Evolutionary conservation across 2,329 filamentous ascomycete genomes (phyloP).

Genomic region (Penicillium sp.): DNA sequence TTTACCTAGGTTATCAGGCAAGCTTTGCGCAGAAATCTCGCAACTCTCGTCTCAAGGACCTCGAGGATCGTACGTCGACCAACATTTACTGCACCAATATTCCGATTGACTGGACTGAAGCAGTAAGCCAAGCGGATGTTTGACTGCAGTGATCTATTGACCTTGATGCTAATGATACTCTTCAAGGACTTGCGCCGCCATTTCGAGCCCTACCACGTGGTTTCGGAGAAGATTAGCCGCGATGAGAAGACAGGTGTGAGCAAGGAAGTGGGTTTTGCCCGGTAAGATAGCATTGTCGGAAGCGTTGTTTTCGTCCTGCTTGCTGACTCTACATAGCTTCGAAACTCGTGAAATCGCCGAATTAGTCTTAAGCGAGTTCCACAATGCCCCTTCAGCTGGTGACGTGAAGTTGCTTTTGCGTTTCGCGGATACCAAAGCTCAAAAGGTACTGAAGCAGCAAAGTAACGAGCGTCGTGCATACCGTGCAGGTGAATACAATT

Average conservation of each 20-base stretch:
- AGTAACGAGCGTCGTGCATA: constrained; percentile 94
- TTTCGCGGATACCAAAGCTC: constrained; percentile 93
- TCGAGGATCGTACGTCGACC: constrained; percentile 84
- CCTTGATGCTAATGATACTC: constrained; percentile 54
- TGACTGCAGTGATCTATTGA: not conserved
- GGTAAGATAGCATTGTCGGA: constrained; percentile 56
- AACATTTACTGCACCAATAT: constrained; percentile 98
- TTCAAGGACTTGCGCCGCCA: constrained; percentile 70
- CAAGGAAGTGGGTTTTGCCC: constrained; percentile 94
- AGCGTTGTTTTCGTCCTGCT: constrained; percentile 3
- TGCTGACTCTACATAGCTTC: constrained; percentile 61
- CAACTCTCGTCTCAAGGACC: constrained; percentile 95
- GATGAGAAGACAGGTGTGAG: constrained; percentile 84
- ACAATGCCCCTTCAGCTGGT: constrained; percentile 76
- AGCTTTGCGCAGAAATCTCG: constrained; percentile 99
- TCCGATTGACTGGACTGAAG: constrained; percentile 86
- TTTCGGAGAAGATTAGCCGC: constrained; percentile 92
- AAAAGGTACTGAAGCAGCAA: constrained; percentile 95
- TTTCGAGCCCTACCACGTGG: constrained; percentile 60
- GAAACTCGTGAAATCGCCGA: constrained; percentile 87
- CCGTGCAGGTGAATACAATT: constrained; percentile 91
- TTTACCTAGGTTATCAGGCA: constrained; percentile 92
- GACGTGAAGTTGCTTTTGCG: constrained; percentile 87
- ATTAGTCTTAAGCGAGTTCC: constrained; percentile 81
- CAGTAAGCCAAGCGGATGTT: constrained; percentile 56